These are phyloP conservation scores for Exserohilum turcica DNA, from an alignment of 2,329 filamentous ascomycete genomes.

Conservation along the genomic window DNA sequence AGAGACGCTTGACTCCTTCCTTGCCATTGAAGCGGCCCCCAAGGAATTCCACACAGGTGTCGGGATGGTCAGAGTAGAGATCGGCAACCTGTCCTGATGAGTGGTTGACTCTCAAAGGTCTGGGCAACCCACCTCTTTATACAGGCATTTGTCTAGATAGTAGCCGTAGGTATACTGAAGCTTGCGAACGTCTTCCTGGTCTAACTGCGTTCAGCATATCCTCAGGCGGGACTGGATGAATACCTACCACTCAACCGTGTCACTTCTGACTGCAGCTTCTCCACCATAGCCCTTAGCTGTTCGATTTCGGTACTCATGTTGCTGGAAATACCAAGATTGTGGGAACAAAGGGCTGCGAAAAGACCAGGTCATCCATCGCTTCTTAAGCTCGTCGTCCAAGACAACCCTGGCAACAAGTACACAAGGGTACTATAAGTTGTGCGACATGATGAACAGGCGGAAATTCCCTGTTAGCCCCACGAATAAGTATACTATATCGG, in stretches of 20 bases:
- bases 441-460: too few species aligned
- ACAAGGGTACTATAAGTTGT: conserved; percentile 10
- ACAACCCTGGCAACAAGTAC: conserved; percentile 1
- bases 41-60: conserved; percentile 62
- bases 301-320: conserved; percentile 38
- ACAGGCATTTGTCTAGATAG: conserved; percentile 64
- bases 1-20: conserved; percentile 58
- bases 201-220: conserved; percentile 39
- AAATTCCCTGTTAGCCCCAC: conserved; percentile 16
- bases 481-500: conserved; percentile 17
- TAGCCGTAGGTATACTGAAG: conserved; percentile 64
- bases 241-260: conserved; percentile 34
- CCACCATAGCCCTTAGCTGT: conserved; percentile 35
- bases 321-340: background rate
- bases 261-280: conserved; percentile 36
- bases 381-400: conserved; percentile 21
- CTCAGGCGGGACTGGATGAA: conserved; percentile 3
- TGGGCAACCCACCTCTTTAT: conserved; percentile 54
- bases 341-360: too few species aligned
- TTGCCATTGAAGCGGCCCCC: conserved; percentile 60
- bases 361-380: background rate
- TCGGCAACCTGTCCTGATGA: conserved; percentile 34
- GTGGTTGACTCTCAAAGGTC: background rate
- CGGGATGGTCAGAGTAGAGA: conserved; percentile 59
- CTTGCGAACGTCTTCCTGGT: conserved; percentile 61